Evolutionary conservation across 192 early-diverging fungal species (phyloP).

Genomic region (Kappamyces sp.): DNA sequence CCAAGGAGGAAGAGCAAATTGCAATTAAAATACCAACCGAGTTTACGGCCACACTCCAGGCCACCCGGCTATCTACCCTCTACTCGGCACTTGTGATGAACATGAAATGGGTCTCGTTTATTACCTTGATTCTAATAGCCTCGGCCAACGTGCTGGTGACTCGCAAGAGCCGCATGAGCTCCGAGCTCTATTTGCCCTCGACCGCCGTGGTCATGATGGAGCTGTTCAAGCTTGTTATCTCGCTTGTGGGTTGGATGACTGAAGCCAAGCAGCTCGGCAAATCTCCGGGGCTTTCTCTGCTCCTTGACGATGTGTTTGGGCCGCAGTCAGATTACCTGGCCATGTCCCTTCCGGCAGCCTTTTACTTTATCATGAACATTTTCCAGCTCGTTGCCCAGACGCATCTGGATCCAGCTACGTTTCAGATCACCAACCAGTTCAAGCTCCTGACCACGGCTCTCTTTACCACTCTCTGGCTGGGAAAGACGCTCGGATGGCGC

Average conservation of each 20-base stretch:
- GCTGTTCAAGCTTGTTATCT: constrained; percentile 3
- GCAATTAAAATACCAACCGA: too few relatives aligned
- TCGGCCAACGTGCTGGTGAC: not conserved
- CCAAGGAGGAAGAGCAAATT: too few relatives aligned
- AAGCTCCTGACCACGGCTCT: constrained; percentile 86
- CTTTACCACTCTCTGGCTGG: constrained; percentile 74
- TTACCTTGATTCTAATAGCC: constrained; percentile 3
- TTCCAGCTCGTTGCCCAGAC: constrained; percentile 76
- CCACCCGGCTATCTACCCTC: too few relatives aligned
- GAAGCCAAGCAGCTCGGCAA: not conserved
- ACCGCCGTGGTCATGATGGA: constrained; percentile 15
- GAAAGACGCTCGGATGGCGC: constrained; percentile 45
- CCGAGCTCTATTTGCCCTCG: constrained; percentile 11
- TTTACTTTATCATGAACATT: constrained; percentile 79
- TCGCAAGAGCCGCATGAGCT: constrained; percentile 1
- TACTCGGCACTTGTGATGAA: not conserved
- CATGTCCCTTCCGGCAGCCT: constrained; percentile 3
- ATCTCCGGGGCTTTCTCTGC: not conserved
- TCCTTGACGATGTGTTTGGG: constrained; percentile 13
- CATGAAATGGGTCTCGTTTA: constrained; percentile 13
- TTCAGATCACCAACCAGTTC: constrained; percentile 75
- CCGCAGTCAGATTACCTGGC: not conserved
- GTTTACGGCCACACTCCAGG: too few relatives aligned
- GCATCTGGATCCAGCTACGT: constrained; percentile 72
- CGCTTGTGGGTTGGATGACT: not conserved